A percentile compares a stretch with the other conserved stretches of the same genome.
Conservation (phyloP, 2,329 filamentous ascomycete genomes). For the Ophiostoma ulmi region DNA sequence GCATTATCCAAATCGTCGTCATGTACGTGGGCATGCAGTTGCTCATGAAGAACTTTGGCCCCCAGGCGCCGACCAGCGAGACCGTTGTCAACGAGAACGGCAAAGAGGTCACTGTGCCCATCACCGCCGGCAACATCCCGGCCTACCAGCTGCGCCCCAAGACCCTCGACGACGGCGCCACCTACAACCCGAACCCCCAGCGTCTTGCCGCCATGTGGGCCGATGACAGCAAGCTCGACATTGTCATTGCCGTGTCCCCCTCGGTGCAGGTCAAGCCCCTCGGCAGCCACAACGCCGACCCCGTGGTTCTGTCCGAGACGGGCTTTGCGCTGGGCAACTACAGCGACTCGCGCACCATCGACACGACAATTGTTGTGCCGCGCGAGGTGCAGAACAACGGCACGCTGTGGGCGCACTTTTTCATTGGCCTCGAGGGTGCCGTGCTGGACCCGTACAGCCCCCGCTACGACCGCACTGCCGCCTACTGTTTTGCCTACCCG, state of each 20-base stretch:
- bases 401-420: conserved; percentile 93
- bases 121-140: conserved; percentile 54
- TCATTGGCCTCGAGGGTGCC: conserved; percentile 70
- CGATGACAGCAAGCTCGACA: conserved; percentile 69
- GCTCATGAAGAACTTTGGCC: conserved; percentile 49
- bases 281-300: conserved; percentile 58
- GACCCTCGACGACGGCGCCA: conserved; percentile 54
- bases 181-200: conserved; percentile 61
- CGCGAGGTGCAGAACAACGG: conserved; percentile 80
- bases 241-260: conserved; percentile 77
- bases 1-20: conserved; percentile 48
- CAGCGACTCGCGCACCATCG: conserved; percentile 70
- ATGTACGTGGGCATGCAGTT: conserved; percentile 58
- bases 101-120: conserved; percentile 48
- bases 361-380: conserved; percentile 73
- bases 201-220: conserved; percentile 85
- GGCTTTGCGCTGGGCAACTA: conserved; percentile 73
- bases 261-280: conserved; percentile 65
- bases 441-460: conserved; percentile 68
- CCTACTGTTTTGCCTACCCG: conserved; percentile 78
- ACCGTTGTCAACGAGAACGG: conserved; percentile 49
- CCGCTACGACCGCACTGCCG: conserved; percentile 67
- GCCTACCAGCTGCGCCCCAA: conserved; percentile 61
- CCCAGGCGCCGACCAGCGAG: conserved; percentile 38
- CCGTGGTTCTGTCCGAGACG: conserved; percentile 73